Base-by-base conservation (phyloP, 441 rosid genomes). In the Gossypium gossypioides region DNA sequence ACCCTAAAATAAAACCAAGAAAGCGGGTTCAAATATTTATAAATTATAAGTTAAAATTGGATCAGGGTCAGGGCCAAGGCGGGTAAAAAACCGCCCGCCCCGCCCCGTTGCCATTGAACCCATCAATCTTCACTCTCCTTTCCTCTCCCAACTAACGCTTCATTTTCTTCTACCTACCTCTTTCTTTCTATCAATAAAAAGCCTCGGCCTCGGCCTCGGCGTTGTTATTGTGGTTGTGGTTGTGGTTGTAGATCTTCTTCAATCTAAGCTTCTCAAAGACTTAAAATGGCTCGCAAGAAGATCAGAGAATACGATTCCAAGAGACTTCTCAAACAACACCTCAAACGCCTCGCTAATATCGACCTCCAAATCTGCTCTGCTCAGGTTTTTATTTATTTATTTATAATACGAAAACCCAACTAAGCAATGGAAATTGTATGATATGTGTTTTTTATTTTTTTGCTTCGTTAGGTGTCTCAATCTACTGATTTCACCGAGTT, bases 291-390 rank as follows among this genome's bases (percentile, higher is more conserved):
- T 40, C 83, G 96, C 68, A 93, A 89, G 91, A 93, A 93, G 96
- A 91, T 91, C 80, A 93, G 93, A 84, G 98, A 93, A 83, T 88
- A 88, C 69, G 97, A 93, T 71, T 93, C 97, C 74, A 93, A 91
- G 86, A 87, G 93, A 60, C 90, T 91, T 73, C 76, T 93, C 71
- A 93, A 85, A 73, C 81, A 91, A 78, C 90, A 91, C 80, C 83
- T 93, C 83, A 89, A 91, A 76, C 87, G 94, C 55, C 88, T 93
- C 22, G 77, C 91, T 59, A 83, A 87, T 12, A 74, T 79, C 37
- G 86, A 90, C 50, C 83, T 92, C 37, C 89, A 85, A 59, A 88
- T 92, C 84, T 86, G 80, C 83, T 92, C 97, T 69, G 97, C 95
- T 65, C 97, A 92, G 82, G 99, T 89, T 27, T 6, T 2, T 55